Conservation (phyloP, 768 basidiomycete genomes). For the Leucosporidium yakuticum region DNA sequence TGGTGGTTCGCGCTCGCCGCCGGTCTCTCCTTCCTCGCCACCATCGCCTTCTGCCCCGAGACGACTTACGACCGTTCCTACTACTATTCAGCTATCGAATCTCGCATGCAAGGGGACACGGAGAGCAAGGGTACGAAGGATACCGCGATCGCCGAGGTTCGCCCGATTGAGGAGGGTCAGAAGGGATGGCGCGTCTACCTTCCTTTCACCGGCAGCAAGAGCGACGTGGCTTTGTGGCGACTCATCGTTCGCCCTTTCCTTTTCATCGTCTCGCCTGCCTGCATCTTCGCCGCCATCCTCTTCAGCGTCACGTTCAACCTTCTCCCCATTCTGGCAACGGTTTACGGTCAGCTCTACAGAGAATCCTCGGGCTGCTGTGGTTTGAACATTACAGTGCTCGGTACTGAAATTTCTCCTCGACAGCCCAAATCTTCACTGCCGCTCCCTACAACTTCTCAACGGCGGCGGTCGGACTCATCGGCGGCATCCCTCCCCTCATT, state of each 20-base stretch:
- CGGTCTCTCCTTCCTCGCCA: conserved; percentile 5
- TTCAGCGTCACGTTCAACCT: conserved; percentile 11
- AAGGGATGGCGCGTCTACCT: background rate
- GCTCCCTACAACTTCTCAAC: conserved; percentile 1
- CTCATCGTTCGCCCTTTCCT: background rate
- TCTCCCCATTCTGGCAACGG: background rate
- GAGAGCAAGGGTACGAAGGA: background rate
- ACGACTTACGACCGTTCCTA: background rate
- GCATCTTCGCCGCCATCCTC: conserved; percentile 3
- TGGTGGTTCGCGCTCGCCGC: background rate
- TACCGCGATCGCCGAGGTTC: background rate
- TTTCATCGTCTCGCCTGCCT: background rate
- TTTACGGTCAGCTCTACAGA: conserved; percentile 6
- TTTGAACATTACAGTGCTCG: too few species aligned
- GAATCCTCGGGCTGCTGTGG: too few species aligned
- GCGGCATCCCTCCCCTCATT: conserved; percentile 8
- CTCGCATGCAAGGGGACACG: background rate
- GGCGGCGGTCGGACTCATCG: background rate
- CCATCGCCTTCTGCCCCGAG: conserved; percentile 4
- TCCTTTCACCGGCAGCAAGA: background rate
- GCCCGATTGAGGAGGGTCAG: background rate
- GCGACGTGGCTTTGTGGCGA: background rate
- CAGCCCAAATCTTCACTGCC: conserved; percentile 7
- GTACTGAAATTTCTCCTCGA: background rate
- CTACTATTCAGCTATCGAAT: background rate